phyloP scores from a whole-genome alignment of 1,284 basidiomycete genomes.

The Veloboletus limbatus region DNA sequence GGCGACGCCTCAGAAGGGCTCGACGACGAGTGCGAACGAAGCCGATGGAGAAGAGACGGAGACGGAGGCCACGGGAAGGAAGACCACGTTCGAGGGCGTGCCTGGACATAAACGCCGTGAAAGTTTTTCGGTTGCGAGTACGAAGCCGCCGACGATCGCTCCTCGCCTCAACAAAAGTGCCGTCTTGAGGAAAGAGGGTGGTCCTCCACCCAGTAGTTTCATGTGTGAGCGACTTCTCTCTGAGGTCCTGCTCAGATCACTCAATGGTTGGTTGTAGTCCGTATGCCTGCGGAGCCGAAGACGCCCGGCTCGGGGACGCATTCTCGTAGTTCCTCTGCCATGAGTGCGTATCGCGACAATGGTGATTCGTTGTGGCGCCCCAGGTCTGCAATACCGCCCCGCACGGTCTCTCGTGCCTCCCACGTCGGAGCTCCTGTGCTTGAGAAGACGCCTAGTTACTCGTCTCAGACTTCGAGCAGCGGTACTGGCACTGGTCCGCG shows the following conservation, averaged over 20 bases:
- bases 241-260: neutral
- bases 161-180: conserved; percentile 73
- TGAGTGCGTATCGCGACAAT: conserved; percentile 28
- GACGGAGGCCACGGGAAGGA: conserved; percentile 27
- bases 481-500: conserved; percentile 28
- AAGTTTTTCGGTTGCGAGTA: conserved; percentile 65
- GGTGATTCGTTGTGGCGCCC: conserved; percentile 17
- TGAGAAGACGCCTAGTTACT: conserved; percentile 20
- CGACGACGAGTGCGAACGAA: conserved; percentile 22
- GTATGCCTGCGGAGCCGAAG: conserved; percentile 39
- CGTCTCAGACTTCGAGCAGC: conserved; percentile 31
- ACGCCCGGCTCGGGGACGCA: conserved; percentile 37
- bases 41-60: conserved; percentile 35
- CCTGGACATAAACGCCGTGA: conserved; percentile 80
- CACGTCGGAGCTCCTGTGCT: conserved; percentile 2
- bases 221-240: conserved; percentile 47
- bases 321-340: conserved; percentile 41
- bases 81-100: conserved; percentile 65
- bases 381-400: conserved; percentile 25
- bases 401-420: conserved; percentile 28
- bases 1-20: conserved; percentile 11
- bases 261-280: conserved; percentile 37
- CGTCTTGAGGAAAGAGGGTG: conserved; percentile 50
- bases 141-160: conserved; percentile 54
- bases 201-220: conserved; percentile 57